phyloP scores from a whole-genome alignment of 306 rosid species.

The Cicer arietinum region DNA sequence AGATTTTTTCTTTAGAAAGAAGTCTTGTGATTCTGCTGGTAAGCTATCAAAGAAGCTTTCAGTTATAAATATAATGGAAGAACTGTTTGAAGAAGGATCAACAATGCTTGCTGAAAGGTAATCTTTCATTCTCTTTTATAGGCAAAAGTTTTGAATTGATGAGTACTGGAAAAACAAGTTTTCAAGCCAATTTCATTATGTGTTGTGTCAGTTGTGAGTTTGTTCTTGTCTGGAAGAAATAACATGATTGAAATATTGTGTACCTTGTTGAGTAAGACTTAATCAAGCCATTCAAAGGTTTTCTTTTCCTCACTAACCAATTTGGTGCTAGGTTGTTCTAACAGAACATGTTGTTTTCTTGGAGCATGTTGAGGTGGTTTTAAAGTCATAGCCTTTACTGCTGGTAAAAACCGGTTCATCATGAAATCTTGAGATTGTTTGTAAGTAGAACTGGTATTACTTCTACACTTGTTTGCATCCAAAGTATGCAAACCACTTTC shows the following conservation, averaged over 20 bases:
- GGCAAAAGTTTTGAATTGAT: not conserved
- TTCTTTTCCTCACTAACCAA: constrained; percentile 55
- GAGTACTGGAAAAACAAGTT: not conserved
- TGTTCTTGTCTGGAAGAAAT: constrained; percentile 24
- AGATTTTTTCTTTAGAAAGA: constrained; percentile 70
- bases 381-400: constrained; percentile 89
- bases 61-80: constrained; percentile 83
- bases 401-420: constrained; percentile 90
- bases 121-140: constrained; percentile 24
- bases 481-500: constrained; percentile 64
- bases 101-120: constrained; percentile 99
- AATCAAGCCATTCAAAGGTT: constrained; percentile 26
- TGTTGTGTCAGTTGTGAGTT: constrained; percentile 22
- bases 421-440: constrained; percentile 79
- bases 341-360: constrained; percentile 44
- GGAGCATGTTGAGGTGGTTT: constrained; percentile 61
- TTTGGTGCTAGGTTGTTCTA: constrained; percentile 63
- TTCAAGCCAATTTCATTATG: not conserved
- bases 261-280: not conserved
- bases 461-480: constrained; percentile 51
- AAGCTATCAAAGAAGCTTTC: constrained; percentile 86
- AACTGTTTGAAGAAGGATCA: constrained; percentile 94
- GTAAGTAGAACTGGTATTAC: constrained; percentile 59
- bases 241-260: not conserved
- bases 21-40: constrained; percentile 60